phyloP scores from a whole-genome alignment of 2,329 filamentous ascomycete genomes.

The Cladosporium halotolerans region DNA sequence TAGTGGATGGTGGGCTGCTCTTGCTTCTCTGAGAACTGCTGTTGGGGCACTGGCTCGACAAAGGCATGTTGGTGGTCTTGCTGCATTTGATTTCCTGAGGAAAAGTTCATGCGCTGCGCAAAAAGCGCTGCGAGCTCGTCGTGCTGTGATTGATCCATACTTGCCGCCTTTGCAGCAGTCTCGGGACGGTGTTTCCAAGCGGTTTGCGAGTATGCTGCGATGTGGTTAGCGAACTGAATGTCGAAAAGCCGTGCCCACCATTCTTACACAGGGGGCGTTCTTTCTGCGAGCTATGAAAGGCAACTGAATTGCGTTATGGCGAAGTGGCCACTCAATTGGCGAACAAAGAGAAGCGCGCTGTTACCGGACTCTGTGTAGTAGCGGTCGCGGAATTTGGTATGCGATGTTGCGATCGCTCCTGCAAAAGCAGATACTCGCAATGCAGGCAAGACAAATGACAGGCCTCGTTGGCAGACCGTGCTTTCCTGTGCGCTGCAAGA shows the following conservation, averaged over 20 bases:
- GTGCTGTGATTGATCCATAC: constrained; percentile 54
- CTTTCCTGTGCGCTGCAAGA: background rate
- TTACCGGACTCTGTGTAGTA: background rate
- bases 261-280: constrained; percentile 29
- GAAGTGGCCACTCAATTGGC: constrained; percentile 16
- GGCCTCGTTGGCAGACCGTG: background rate
- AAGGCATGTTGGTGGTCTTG: background rate
- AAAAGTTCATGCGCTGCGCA: constrained; percentile 59
- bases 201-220: constrained; percentile 39
- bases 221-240: background rate
- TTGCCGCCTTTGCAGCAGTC: constrained; percentile 33
- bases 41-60: background rate
- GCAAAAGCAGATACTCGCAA: background rate
- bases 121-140: constrained; percentile 81
- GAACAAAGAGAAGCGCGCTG: constrained; percentile 25
- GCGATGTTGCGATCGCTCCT: constrained; percentile 5
- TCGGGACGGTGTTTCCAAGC: constrained; percentile 39
- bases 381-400: background rate
- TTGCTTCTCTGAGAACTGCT: constrained; percentile 1
- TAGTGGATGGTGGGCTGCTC: constrained; percentile 55
- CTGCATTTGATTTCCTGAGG: background rate
- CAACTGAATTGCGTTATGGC: no score
- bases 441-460: background rate
- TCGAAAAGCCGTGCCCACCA: constrained; percentile 15
- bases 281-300: no score